These are phyloP conservation scores for Umbellularia californica DNA, from an alignment of 164 flowering plant genomes.

Conservation along the genomic window DNA sequence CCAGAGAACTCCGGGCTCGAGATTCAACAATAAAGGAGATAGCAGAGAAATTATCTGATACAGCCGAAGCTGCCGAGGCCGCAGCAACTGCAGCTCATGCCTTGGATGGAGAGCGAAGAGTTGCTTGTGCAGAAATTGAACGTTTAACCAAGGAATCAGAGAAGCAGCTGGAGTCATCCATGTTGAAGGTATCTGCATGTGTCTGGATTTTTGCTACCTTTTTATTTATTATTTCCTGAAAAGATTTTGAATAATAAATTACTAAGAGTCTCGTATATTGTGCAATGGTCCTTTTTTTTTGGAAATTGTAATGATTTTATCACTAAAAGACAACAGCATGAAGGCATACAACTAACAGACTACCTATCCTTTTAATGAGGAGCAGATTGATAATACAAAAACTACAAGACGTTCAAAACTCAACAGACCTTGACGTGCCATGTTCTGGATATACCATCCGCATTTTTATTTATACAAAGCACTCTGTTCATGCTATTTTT, in stretches of 20 bases:
- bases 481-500: too few species aligned
- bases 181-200: conserved; percentile 48
- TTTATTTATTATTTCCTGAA: not conserved
- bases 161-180: conserved; percentile 50
- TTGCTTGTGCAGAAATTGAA: conserved; percentile 74
- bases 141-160: conserved; percentile 52
- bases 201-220: not conserved
- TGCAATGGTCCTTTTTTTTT: not conserved
- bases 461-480: too few species aligned
- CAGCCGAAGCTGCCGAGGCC: conserved; percentile 95
- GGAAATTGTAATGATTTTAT: not conserved
- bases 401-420: too few species aligned
- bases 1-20: conserved; percentile 82
- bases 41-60: conserved; percentile 82
- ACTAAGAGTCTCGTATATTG: too few species aligned
- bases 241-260: too few species aligned
- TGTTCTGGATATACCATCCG: too few species aligned
- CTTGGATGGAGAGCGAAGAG: conserved; percentile 87
- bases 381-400: too few species aligned
- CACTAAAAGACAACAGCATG: too few species aligned
- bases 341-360: too few species aligned
- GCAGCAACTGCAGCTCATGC: conserved; percentile 96
- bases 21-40: conserved; percentile 89
- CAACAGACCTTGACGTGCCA: too few species aligned
- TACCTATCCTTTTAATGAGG: too few species aligned